Conservation (phyloP, 1,139 yeast species). For the Yamadazyma aaseri region DNA sequence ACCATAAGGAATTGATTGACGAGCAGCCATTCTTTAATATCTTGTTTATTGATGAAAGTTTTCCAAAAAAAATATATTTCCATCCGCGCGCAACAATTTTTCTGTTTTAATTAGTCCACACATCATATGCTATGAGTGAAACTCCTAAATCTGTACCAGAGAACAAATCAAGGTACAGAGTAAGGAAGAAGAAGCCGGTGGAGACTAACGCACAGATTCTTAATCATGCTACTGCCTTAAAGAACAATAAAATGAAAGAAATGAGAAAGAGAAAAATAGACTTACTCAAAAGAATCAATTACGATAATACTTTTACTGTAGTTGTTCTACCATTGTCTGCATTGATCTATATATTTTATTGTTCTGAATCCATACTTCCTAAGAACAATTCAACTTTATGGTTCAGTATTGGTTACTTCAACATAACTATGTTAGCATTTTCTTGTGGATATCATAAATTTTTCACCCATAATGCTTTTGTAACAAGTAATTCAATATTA, state of each 20-base stretch:
- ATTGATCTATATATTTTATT: conserved; percentile 21
- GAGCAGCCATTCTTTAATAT: conserved; percentile 8
- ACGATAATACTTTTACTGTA: conserved; percentile 30
- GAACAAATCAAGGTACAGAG: conserved; percentile 12
- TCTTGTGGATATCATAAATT: conserved; percentile 47
- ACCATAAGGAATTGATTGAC: conserved; percentile 12
- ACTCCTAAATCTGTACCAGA: conserved; percentile 3
- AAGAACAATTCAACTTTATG: conserved; percentile 26
- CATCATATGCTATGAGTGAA: conserved; percentile 4
- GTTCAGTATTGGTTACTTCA: conserved; percentile 35
- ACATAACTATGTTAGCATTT: conserved; percentile 40
- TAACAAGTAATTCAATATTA: conserved; percentile 30
- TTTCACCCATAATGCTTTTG: conserved; percentile 58
- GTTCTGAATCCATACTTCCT: conserved; percentile 21
- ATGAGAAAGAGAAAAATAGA: conserved; percentile 33
- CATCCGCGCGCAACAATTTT: not conserved
- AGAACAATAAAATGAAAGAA: conserved; percentile 17
- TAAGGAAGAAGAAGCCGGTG: conserved; percentile 12
- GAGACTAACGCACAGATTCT: conserved; percentile 11
- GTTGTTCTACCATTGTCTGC: conserved; percentile 32
- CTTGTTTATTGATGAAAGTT: conserved; percentile 1
- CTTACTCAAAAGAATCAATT: conserved; percentile 33
- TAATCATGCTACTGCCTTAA: conserved; percentile 25
- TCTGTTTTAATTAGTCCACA: not conserved
- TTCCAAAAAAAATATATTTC: too few relatives aligned